Percentiles rank a stretch among this genome's conserved stretches.
Evolutionary conservation across 345 rosid species (phyloP).

Genomic region (Anastatica hierochuntica): DNA sequence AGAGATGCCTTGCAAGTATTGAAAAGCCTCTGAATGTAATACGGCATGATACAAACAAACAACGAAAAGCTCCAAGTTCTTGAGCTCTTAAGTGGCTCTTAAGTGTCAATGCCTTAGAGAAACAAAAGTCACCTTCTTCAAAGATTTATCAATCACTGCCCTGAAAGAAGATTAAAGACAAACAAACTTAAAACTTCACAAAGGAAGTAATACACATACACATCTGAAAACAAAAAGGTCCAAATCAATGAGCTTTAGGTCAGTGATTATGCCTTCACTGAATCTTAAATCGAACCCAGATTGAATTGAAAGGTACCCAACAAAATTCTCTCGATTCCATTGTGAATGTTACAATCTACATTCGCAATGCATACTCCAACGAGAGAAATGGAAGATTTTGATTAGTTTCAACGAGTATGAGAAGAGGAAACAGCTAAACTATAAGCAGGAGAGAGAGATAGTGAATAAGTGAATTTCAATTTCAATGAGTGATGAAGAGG

Average conservation of each 20-base stretch:
- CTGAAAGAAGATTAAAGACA: constrained; percentile 1
- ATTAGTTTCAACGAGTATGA: background rate
- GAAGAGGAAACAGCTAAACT: constrained; percentile 2
- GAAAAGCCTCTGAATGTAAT: constrained; percentile 71
- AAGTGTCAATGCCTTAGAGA: too few species aligned
- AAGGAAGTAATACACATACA: too few species aligned
- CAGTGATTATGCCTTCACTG: background rate
- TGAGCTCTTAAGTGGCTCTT: constrained; percentile 11
- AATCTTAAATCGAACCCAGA: constrained; percentile 6
- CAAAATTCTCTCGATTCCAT: background rate
- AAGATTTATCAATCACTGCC: constrained; percentile 23
- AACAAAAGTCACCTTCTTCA: constrained; percentile 28
- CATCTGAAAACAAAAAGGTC: too few species aligned
- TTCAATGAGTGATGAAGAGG: too few species aligned
- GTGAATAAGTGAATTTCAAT: background rate
- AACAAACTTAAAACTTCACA: too few species aligned
- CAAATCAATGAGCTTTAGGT: constrained; percentile 18
- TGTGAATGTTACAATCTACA: background rate
- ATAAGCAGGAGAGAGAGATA: background rate
- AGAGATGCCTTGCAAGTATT: constrained; percentile 68
- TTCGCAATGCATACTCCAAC: background rate
- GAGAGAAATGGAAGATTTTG: too few species aligned
- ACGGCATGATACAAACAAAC: constrained; percentile 49
- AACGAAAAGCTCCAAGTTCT: background rate
- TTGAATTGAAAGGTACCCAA: background rate